Evolutionary conservation across 305 asterid genomes (phyloP).

Genomic region (Plantago coronopus): DNA sequence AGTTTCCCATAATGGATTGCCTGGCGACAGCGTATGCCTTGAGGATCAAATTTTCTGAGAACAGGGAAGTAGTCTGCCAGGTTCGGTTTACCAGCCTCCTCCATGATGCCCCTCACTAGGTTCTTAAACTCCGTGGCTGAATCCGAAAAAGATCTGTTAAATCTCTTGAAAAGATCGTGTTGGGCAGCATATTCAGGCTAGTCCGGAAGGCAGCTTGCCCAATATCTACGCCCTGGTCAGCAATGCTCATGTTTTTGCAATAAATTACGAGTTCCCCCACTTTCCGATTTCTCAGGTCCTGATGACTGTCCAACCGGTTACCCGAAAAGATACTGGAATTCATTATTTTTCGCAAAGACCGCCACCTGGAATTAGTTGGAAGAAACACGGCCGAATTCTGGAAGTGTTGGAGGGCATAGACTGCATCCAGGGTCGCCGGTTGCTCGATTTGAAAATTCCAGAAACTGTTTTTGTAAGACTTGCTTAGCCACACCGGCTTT

Average conservation of each 20-base stretch:
- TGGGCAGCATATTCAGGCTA: constrained; percentile 2
- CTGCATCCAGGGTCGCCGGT: neutral
- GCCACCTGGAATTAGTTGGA: constrained; percentile 7
- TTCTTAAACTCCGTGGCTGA: neutral
- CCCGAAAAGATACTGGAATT: neutral
- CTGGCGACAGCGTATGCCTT: constrained; percentile 48
- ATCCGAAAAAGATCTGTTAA: constrained; percentile 5
- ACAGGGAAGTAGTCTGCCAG: constrained; percentile 51
- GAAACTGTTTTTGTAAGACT: constrained; percentile 3
- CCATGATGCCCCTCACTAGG: constrained; percentile 36
- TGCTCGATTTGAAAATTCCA: neutral
- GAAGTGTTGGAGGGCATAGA: neutral
- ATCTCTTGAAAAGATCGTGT: constrained; percentile 10
- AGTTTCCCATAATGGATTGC: constrained; percentile 30
- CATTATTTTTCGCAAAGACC: constrained; percentile 5
- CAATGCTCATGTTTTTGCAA: neutral
- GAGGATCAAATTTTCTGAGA: constrained; percentile 43
- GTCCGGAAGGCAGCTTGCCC: constrained; percentile 4
- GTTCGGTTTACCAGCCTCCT: constrained; percentile 50
- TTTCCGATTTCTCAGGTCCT: constrained; percentile 4
- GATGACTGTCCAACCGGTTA: constrained; percentile 41
- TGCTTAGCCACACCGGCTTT: neutral
- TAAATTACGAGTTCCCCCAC: constrained; percentile 1
- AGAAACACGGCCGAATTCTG: constrained; percentile 1
- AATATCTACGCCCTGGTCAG: constrained; percentile 1